These are phyloP conservation scores for Gastrolobium villosum DNA, from an alignment of 306 rosid genomes.

Conservation along the genomic window DNA sequence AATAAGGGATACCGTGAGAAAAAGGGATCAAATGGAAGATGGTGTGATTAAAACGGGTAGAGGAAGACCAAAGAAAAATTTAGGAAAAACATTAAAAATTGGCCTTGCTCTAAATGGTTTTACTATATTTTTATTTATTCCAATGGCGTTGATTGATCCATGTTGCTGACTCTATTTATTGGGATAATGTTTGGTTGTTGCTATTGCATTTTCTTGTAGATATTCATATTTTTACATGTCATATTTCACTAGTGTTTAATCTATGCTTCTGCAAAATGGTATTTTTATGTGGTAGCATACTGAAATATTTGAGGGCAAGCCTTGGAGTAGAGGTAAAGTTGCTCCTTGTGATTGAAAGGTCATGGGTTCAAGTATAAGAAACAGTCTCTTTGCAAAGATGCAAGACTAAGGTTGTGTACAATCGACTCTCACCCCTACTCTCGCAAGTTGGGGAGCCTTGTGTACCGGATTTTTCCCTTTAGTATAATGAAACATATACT, in stretches of 20 bases:
- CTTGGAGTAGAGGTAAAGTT: no score
- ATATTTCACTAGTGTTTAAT: neutral
- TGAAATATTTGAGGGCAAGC: neutral
- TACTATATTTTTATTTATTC: neutral
- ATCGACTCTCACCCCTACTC: no score
- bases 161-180: neutral
- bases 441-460: no score
- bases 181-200: constrained; percentile 7
- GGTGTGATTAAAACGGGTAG: neutral
- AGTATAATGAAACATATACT: no score
- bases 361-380: no score
- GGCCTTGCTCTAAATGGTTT: neutral
- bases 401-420: no score
- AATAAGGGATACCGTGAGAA: neutral
- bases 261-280: neutral
- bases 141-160: constrained; percentile 1
- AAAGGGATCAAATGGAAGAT: constrained; percentile 15
- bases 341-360: no score
- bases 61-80: constrained; percentile 4
- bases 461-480: no score
- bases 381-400: no score
- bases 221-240: neutral
- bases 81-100: neutral
- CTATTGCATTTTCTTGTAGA: neutral
- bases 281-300: neutral